phyloP scores from a whole-genome alignment of 2,329 filamentous ascomycete genomes.

The Tolypocladium guangdongense region DNA sequence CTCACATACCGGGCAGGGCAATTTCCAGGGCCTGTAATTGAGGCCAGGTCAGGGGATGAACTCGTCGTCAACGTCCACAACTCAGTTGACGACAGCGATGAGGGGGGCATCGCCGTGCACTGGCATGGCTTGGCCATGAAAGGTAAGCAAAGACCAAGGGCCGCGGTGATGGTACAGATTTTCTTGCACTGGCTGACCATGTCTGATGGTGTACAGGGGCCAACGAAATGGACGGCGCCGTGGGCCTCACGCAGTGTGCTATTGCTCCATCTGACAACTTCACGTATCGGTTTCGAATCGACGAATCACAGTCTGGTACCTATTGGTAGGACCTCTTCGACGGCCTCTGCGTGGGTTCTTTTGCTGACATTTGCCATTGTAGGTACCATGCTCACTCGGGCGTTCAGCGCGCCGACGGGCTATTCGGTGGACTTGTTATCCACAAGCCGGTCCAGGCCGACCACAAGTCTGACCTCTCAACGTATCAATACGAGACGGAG shows the following conservation, averaged over 20 bases:
- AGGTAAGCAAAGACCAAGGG: constrained; percentile 25
- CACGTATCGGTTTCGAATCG: constrained; percentile 45
- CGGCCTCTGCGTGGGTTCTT: constrained; percentile 5
- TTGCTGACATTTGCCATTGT: background rate
- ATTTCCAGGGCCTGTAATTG: constrained; percentile 31
- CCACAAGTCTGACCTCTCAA: constrained; percentile 7
- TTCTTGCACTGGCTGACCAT: background rate
- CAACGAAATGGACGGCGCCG: constrained; percentile 50
- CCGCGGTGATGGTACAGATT: background rate
- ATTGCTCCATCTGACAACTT: constrained; percentile 43
- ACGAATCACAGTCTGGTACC: constrained; percentile 38
- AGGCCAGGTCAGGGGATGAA: constrained; percentile 32
- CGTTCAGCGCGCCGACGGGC: constrained; percentile 27
- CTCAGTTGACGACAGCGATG: constrained; percentile 12
- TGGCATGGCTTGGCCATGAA: constrained; percentile 60
- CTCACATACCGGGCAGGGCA: constrained; percentile 13
- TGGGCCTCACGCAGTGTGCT: constrained; percentile 48
- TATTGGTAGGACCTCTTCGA: constrained; percentile 49
- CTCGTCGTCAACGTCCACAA: constrained; percentile 30
- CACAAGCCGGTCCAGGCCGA: constrained; percentile 22
- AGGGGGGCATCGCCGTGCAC: constrained; percentile 42
- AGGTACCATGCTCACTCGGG: constrained; percentile 53
- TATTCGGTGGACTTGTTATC: constrained; percentile 17
- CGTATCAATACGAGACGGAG: constrained; percentile 17
- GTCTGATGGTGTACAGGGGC: constrained; percentile 23